phyloP scores from a whole-genome alignment of 73 alveolate species.

The Paraurostyla sp. region DNA sequence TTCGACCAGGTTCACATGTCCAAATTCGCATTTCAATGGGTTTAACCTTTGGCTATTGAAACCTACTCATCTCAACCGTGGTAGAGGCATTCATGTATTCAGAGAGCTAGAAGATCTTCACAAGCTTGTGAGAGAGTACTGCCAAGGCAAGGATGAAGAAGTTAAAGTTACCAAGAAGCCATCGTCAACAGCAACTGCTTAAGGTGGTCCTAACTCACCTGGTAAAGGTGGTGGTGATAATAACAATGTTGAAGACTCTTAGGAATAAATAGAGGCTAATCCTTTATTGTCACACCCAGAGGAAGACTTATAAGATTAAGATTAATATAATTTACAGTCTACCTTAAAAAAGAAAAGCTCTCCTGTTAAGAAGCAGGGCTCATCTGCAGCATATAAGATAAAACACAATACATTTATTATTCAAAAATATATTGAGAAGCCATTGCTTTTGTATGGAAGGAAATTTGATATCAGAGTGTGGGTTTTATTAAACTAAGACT shows the following conservation, averaged over 20 bases:
- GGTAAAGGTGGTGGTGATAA: neutral
- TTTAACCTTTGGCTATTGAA: slow-evolving; percentile 77
- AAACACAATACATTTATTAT: slow-evolving; percentile 67
- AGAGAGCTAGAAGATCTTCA: slow-evolving; percentile 64
- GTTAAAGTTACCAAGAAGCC: slow-evolving; percentile 45
- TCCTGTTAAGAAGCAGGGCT: neutral
- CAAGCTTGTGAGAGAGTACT: slow-evolving; percentile 64
- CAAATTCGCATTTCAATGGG: slow-evolving; percentile 66
- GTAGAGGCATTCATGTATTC: slow-evolving; percentile 91
- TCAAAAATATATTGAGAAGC: slow-evolving; percentile 82
- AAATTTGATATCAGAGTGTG: slow-evolving; percentile 88
- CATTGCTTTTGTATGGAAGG: slow-evolving; percentile 79
- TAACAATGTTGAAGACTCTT: neutral
- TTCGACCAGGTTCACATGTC: slow-evolving; percentile 18
- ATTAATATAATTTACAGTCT: too few species aligned
- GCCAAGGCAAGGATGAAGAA: slow-evolving; percentile 73
- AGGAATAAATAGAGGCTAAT: neutral
- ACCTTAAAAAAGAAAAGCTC: neutral
- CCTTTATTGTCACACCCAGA: too few species aligned
- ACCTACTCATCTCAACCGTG: slow-evolving; percentile 88
- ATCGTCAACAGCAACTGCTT: neutral
- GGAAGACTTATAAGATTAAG: neutral
- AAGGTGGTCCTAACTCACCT: neutral
- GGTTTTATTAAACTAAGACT: slow-evolving; percentile 76
- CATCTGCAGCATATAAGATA: slow-evolving; percentile 38